Percentiles rank a stretch among this genome's conserved stretches.
Conservation (phyloP, 2,329 filamentous ascomycete genomes). For the Apiospora kogelbergensis region DNA sequence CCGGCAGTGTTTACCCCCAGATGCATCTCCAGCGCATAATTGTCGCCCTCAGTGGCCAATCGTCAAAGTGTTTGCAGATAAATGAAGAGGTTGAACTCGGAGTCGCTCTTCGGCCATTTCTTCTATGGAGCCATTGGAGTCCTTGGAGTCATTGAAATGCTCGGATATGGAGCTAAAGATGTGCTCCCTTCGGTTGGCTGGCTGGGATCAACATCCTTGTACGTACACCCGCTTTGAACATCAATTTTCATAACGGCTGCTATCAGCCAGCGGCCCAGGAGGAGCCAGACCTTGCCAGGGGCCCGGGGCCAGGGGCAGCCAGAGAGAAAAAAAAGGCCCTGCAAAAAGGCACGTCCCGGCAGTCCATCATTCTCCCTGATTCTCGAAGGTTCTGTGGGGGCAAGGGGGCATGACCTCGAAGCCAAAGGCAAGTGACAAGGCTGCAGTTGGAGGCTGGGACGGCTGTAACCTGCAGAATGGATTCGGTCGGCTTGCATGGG, state of each 20-base stretch:
- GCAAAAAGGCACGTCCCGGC: slow-evolving; percentile 1
- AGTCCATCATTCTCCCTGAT: slow-evolving; percentile 22
- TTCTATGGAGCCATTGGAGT: neutral
- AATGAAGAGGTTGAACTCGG: slow-evolving; percentile 4
- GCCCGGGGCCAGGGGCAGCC: no score
- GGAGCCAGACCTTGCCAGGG: no score
- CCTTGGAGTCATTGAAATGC: neutral
- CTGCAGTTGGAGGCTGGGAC: neutral
- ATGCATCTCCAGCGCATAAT: slow-evolving; percentile 11
- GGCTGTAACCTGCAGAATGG: neutral
- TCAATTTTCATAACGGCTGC: neutral
- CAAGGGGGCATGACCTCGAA: slow-evolving; percentile 20
- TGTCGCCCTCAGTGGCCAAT: neutral
- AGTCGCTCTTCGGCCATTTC: neutral
- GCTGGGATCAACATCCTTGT: neutral
- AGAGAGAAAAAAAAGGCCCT: neutral
- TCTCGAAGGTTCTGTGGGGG: slow-evolving; percentile 47
- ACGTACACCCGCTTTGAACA: neutral
- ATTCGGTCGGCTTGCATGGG: neutral
- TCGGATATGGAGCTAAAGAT: neutral
- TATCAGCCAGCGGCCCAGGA: neutral
- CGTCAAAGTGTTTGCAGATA: slow-evolving; percentile 2
- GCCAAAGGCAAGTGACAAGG: slow-evolving; percentile 12
- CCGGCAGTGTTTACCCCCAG: slow-evolving; percentile 12
- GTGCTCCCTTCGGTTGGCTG: neutral